These are phyloP conservation scores for Torrubiella hemipterigena DNA, from an alignment of 2,329 filamentous ascomycete genomes.

Conservation along the genomic window DNA sequence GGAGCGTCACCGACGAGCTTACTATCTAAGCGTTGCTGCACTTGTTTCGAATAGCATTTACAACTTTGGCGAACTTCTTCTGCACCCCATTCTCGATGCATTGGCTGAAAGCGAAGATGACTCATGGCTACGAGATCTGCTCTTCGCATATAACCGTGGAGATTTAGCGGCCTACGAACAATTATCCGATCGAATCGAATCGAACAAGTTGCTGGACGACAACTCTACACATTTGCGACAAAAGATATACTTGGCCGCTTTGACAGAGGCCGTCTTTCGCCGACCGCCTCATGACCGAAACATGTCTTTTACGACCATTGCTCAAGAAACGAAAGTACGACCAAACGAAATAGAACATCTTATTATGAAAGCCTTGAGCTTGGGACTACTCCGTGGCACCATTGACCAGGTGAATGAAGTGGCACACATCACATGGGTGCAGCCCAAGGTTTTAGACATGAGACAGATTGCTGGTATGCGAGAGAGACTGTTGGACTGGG, in stretches of 20 bases:
- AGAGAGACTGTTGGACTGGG: slow-evolving; percentile 81
- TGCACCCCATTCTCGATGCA: slow-evolving; percentile 89
- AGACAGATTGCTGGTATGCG: slow-evolving; percentile 91
- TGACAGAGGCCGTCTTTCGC: slow-evolving; percentile 94
- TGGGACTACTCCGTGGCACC: slow-evolving; percentile 78
- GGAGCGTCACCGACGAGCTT: slow-evolving; percentile 74
- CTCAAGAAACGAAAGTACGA: slow-evolving; percentile 82
- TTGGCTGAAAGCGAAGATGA: slow-evolving; percentile 58
- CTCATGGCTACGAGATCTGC: slow-evolving; percentile 85
- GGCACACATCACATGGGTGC: slow-evolving; percentile 95
- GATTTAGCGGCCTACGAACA: slow-evolving; percentile 81
- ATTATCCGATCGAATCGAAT: slow-evolving; percentile 67
- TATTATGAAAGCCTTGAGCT: slow-evolving; percentile 96
- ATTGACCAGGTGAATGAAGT: slow-evolving; percentile 95
- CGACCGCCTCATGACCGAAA: slow-evolving; percentile 89
- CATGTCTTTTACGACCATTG: slow-evolving; percentile 83
- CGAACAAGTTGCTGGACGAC: slow-evolving; percentile 66
- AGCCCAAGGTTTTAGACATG: slow-evolving; percentile 95
- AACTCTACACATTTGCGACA: slow-evolving; percentile 81
- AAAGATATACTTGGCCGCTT: slow-evolving; percentile 93
- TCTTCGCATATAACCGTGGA: slow-evolving; percentile 95
- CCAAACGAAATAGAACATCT: slow-evolving; percentile 92
- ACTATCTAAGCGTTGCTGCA: slow-evolving; percentile 85
- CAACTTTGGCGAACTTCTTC: slow-evolving; percentile 97
- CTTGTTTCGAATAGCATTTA: slow-evolving; percentile 93